Base-by-base conservation (phyloP, 164 flowering plant genomes). In the Stephania japonica region DNA sequence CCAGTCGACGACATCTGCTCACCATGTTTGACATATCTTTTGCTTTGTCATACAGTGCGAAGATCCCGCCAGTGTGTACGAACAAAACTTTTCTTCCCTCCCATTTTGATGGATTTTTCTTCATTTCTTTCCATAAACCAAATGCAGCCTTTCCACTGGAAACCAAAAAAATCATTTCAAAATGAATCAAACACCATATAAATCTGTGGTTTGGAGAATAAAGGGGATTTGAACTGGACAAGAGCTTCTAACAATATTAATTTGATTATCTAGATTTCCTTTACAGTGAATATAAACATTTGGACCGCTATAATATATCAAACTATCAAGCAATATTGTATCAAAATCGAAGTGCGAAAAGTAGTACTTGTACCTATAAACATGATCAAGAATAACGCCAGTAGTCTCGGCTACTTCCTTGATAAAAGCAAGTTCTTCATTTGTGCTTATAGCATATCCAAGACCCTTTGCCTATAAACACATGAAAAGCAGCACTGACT, bases 401-500 rank as follows among this genome's bases (percentile, higher is more conserved):
- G 76, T 73, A 10, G 71, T 26, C 68, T 73, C 76, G n/a, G 76
- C 76, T 19, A 73, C 70, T 47, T 73, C 70, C 53, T 73, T 73
- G 50, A 73, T 73, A 56, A 73, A 67, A 26, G n/a, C 44, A 67
- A 73, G 47, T 27, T 73, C 76, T 50, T 73, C 71, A 32, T 56
- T 56, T 43, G 71, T 73, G 32, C 65, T 73, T 53, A 38, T 5
- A 38, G 65, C 61, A 23, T 73, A 73, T 27, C 76, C 76, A 68
- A 73, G 71, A 19, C 76, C 76, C 71, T 67, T 67, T 67, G 75
- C 68, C 75, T 72, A 47, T 72, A 47, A 4, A 50, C 12, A 47
- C 21, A 69, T 6, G 11, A 43, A 69, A 42, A 42, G 8, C n/a
- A 26, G 7, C 21, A 42, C 13, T 42, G n/a, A 68, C 13, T 19